Evolutionary conservation across 179 eudicot genomes (phyloP).

Genomic region (Pouteria campechiana): DNA sequence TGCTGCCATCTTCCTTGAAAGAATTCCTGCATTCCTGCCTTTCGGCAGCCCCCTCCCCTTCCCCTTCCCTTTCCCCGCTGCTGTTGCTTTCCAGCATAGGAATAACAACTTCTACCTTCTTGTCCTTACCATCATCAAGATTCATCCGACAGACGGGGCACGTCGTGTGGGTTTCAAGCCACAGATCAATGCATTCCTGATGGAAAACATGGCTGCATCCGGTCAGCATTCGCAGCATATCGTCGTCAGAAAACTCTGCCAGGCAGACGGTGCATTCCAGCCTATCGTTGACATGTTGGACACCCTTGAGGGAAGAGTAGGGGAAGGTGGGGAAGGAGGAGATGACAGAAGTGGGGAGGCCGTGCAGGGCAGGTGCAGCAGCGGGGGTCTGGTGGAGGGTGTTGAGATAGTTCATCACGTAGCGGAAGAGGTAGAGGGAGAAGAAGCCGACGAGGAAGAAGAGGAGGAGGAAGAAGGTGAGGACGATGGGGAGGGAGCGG

Average conservation of each 20-base stretch:
- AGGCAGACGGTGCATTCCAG: constrained; percentile 79
- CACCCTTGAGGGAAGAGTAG: constrained; percentile 41
- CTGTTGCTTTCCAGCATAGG: background rate
- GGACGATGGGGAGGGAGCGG: constrained; percentile 35
- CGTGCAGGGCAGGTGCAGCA: constrained; percentile 7
- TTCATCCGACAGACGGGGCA: constrained; percentile 64
- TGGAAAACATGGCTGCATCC: constrained; percentile 68
- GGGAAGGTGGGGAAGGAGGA: constrained; percentile 39
- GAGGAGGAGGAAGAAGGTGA: constrained; percentile 38
- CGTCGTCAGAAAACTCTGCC: constrained; percentile 37
- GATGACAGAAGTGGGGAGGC: constrained; percentile 33
- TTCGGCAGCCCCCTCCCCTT: no score
- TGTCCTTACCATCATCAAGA: constrained; percentile 17
- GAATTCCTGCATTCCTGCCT: no score
- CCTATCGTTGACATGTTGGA: constrained; percentile 32
- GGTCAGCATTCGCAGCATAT: constrained; percentile 40
- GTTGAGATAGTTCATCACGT: constrained; percentile 27
- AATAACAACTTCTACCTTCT: constrained; percentile 8
- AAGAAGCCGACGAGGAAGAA: constrained; percentile 50
- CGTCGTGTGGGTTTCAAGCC: constrained; percentile 57
- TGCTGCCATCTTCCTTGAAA: no score
- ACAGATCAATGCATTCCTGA: constrained; percentile 60
- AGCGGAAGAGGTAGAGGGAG: constrained; percentile 53
- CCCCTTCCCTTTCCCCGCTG: background rate
- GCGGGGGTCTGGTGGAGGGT: constrained; percentile 17